Conservation (phyloP, 1,284 basidiomycete species). For the Leccinum cinnamomeum region DNA sequence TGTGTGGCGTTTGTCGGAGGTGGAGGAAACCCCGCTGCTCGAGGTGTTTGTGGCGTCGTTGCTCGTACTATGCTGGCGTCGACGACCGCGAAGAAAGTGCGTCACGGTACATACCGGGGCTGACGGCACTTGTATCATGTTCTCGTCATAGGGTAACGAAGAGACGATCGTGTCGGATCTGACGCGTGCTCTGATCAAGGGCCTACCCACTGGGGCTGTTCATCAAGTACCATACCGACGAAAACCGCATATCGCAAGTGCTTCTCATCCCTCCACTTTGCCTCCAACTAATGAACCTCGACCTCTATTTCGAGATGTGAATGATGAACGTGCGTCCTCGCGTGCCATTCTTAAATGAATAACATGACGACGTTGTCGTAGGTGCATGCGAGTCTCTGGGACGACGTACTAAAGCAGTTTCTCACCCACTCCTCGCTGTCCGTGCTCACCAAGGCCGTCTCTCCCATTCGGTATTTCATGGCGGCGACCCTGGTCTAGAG, state of each 20-base stretch:
- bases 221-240: slow-evolving; percentile 91
- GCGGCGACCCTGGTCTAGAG: slow-evolving; percentile 44
- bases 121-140: neutral
- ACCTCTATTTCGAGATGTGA: slow-evolving; percentile 91
- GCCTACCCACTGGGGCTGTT: slow-evolving; percentile 77
- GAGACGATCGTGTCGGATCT: slow-evolving; percentile 69
- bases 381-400: slow-evolving; percentile 66
- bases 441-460: no score
- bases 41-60: slow-evolving; percentile 80
- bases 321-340: slow-evolving; percentile 70
- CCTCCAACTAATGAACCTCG: slow-evolving; percentile 56
- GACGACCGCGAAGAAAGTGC: slow-evolving; percentile 56
- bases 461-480: slow-evolving; percentile 50
- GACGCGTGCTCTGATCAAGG: slow-evolving; percentile 85
- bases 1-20: slow-evolving; percentile 74
- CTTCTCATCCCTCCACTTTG: slow-evolving; percentile 67
- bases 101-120: slow-evolving; percentile 15
- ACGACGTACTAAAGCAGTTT: no score
- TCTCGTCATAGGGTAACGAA: slow-evolving; percentile 60
- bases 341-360: neutral
- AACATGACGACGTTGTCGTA: slow-evolving; percentile 31
- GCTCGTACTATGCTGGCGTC: slow-evolving; percentile 55
- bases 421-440: no score
- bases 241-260: slow-evolving; percentile 79
- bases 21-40: slow-evolving; percentile 79